phyloP scores from a whole-genome alignment of 495 filamentous ascomycete genomes.

The Talaromyces ruber region DNA sequence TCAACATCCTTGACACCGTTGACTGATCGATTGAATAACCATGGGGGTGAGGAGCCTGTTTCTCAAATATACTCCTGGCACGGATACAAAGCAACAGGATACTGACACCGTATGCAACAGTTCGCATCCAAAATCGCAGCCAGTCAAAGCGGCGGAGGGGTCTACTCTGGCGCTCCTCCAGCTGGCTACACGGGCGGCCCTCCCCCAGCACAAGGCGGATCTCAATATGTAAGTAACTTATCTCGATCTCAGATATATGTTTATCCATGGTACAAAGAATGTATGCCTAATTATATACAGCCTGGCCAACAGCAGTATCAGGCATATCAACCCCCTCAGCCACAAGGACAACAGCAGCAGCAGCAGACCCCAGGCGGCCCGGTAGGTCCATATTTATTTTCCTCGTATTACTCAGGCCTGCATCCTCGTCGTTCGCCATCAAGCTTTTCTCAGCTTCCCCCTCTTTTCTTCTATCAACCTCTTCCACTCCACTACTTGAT shows the following conservation, averaged over 20 bases:
- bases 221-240: constrained; percentile 1
- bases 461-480: constrained; percentile 1
- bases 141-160: constrained; percentile 22
- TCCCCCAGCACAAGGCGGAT: constrained; percentile 17
- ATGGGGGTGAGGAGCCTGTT: constrained; percentile 27
- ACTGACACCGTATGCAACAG: constrained; percentile 13
- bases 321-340: constrained; percentile 20
- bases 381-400: constrained; percentile 25
- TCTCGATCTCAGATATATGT: not conserved
- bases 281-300: not conserved
- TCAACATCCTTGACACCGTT: not conserved
- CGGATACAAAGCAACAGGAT: not conserved
- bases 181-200: constrained; percentile 36
- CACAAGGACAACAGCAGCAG: constrained; percentile 5
- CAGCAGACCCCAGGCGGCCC: constrained; percentile 12
- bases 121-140: constrained; percentile 39
- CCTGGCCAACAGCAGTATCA: constrained; percentile 25
- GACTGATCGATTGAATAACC: not conserved
- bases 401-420: constrained; percentile 1
- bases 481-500: too few relatives aligned
- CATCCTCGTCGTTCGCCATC: constrained; percentile 6
- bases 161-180: constrained; percentile 30
- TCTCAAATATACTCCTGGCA: not conserved
- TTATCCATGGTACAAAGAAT: not conserved
- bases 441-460: not conserved